phyloP scores from a whole-genome alignment of 805 yeast genomes.

The Starmerella geochares region DNA sequence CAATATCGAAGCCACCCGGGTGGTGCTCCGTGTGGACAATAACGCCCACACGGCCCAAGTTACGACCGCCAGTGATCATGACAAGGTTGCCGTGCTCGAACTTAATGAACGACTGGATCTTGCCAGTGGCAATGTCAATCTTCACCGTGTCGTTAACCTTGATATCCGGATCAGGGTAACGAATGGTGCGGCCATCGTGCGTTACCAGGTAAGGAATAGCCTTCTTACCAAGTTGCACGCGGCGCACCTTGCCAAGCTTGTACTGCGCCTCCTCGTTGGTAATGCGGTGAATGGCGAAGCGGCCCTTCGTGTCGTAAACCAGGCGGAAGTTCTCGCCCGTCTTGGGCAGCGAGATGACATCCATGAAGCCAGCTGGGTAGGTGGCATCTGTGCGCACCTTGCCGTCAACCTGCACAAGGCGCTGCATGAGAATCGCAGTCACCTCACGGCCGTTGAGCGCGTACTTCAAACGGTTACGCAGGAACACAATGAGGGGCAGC shows the following conservation, averaged over 20 bases:
- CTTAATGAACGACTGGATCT: conserved; percentile 78
- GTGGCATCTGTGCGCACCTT: conserved; percentile 98
- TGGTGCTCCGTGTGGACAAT: conserved; percentile 94
- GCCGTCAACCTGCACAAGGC: conserved; percentile 97
- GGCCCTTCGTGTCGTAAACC: conserved; percentile 96
- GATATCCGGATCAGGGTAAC: conserved; percentile 98
- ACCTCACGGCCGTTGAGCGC: conserved; percentile 99
- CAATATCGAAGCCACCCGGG: conserved; percentile 97
- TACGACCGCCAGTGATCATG: conserved; percentile 96
- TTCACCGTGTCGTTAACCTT: conserved; percentile 97
- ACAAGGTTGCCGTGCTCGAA: conserved; percentile 87
- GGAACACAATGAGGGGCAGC: conserved; percentile 89
- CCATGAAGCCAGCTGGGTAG: conserved; percentile 99
- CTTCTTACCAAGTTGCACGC: conserved; percentile 96
- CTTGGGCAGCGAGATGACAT: conserved; percentile 92
- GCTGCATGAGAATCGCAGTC: conserved; percentile 95
- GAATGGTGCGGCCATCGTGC: conserved; percentile 99
- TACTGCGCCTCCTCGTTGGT: conserved; percentile 96
- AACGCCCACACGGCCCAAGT: conserved; percentile 96
- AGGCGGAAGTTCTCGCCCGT: conserved; percentile 99
- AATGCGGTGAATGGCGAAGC: conserved; percentile 99
- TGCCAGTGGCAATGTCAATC: conserved; percentile 92
- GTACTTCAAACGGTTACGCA: conserved; percentile 97
- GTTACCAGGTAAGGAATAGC: conserved; percentile 98
- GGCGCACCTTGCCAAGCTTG: conserved; percentile 97